Evolutionary conservation across 352 stramenopile species (phyloP), one percentile per base, ranked within the genome.

Genomic region (Phytophthora colocasiae): DNA sequence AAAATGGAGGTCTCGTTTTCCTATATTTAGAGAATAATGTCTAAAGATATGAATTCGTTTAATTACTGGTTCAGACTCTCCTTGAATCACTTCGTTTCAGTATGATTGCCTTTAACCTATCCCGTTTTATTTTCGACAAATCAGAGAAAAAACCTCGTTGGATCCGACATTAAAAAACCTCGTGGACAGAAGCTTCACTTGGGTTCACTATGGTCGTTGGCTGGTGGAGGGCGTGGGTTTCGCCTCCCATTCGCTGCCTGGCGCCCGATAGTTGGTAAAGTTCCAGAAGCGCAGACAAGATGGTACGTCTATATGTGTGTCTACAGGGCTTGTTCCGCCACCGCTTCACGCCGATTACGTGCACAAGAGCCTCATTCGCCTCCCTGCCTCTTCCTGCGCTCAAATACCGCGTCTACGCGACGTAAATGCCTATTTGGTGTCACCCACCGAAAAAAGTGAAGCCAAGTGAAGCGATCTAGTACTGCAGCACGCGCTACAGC

Each of bases 151-250:
- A 69, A 69, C 61, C 61, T 68, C 32, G 24, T 4, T 10, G 24
- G 5, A 56, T 41, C 27, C 4, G 39, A 55, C 4, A 10, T 2
- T 26, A 31, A 76, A 81, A 71, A 83, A 83, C 75, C 75, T 83
- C 50, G n/a, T 0, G 0, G 17, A 31, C 12, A 36, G 50, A 39
- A 4, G 6, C 14, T 36, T 71, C 14, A 73, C 72, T 81, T 69
- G 65, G 19, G 48, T 59, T 66, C 24, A 68, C 41, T 82, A 82
- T 75, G 48, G 15, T 75, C 50, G 62, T 51, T 81, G 74, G 66
- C 75, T 81, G 76, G 76, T 68, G 73, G 70, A 70, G 66, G 64
- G 66, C 67, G 71, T 63, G 59, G 65, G 64, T 78, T 78, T 78
- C 66, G 53, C 45, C 69, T 78, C 71, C 59, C 75, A 75, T 79